These are phyloP conservation scores for Alternaria conjuncta DNA, from an alignment of 2,329 filamentous ascomycete species.

Conservation along the genomic window DNA sequence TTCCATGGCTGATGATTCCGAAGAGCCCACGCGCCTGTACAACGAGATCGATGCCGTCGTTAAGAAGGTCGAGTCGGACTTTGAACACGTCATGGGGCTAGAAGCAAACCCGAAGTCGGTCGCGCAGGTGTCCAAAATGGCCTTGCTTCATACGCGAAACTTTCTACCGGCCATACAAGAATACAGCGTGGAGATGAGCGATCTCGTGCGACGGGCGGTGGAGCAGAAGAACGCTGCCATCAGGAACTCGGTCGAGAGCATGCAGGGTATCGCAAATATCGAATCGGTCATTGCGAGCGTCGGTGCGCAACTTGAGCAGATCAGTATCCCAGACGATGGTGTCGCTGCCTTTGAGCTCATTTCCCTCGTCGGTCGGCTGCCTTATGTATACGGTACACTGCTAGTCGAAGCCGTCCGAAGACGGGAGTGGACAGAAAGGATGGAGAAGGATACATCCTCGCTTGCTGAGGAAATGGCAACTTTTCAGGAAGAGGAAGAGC, in stretches of 20 bases:
- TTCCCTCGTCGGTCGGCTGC: slow-evolving; percentile 79
- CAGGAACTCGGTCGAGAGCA: slow-evolving; percentile 70
- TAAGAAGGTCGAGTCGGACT: slow-evolving; percentile 86
- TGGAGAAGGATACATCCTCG: slow-evolving; percentile 83
- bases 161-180: slow-evolving; percentile 67
- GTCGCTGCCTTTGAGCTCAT: slow-evolving; percentile 82
- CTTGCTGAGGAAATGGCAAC: slow-evolving; percentile 91
- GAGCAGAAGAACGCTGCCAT: slow-evolving; percentile 73
- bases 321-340: slow-evolving; percentile 77
- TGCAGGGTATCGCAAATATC: slow-evolving; percentile 82
- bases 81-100: slow-evolving; percentile 75
- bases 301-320: slow-evolving; percentile 72
- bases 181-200: slow-evolving; percentile 63
- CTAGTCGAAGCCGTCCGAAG: slow-evolving; percentile 84
- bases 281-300: slow-evolving; percentile 76
- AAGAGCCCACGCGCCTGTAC: slow-evolving; percentile 72
- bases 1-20: slow-evolving; percentile 63
- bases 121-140: slow-evolving; percentile 68
- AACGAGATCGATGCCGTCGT: slow-evolving; percentile 86
- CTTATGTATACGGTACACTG: slow-evolving; percentile 88
- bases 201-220: slow-evolving; percentile 58
- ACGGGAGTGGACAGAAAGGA: slow-evolving; percentile 88
- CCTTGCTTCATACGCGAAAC: slow-evolving; percentile 67
- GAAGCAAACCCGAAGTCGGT: slow-evolving; percentile 70
- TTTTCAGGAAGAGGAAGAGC: slow-evolving; percentile 91